phyloP scores from a whole-genome alignment of 495 filamentous ascomycete genomes.

The Niebla homalea region DNA sequence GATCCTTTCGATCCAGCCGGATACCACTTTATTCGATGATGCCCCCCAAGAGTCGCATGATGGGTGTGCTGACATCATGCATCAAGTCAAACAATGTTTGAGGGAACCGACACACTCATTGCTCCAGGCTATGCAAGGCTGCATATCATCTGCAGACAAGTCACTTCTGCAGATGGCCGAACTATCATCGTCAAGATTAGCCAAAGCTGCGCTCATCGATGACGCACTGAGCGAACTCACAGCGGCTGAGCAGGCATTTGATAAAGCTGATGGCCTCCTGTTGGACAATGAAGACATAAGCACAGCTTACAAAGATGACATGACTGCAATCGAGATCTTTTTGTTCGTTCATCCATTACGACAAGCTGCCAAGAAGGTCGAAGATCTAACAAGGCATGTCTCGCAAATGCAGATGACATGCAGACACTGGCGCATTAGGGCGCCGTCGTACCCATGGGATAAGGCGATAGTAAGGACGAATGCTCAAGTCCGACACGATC shows the following conservation, averaged over 20 bases:
- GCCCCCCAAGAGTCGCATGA: constrained; percentile 13
- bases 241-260: constrained; percentile 25
- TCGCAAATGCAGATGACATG: constrained; percentile 29
- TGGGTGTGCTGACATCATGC: constrained; percentile 15
- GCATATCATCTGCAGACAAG: constrained; percentile 30
- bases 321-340: constrained; percentile 39
- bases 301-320: constrained; percentile 21
- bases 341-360: constrained; percentile 42
- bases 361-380: constrained; percentile 35
- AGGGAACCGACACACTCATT: constrained; percentile 32
- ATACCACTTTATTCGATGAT: constrained; percentile 28
- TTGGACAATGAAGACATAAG: constrained; percentile 21
- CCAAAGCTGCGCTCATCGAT: constrained; percentile 20
- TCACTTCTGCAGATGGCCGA: constrained; percentile 33
- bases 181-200: constrained; percentile 23
- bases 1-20: constrained; percentile 30
- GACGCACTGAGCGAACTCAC: constrained; percentile 14
- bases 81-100: constrained; percentile 29
- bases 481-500: constrained; percentile 43
- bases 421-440: constrained; percentile 26
- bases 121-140: constrained; percentile 30
- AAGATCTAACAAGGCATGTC: constrained; percentile 31
- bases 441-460: constrained; percentile 37
- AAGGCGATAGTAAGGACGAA: constrained; percentile 40
- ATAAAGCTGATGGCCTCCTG: constrained; percentile 23